phyloP scores from a whole-genome alignment of 2,329 filamentous ascomycete species.

The Elsinoe australis region DNA sequence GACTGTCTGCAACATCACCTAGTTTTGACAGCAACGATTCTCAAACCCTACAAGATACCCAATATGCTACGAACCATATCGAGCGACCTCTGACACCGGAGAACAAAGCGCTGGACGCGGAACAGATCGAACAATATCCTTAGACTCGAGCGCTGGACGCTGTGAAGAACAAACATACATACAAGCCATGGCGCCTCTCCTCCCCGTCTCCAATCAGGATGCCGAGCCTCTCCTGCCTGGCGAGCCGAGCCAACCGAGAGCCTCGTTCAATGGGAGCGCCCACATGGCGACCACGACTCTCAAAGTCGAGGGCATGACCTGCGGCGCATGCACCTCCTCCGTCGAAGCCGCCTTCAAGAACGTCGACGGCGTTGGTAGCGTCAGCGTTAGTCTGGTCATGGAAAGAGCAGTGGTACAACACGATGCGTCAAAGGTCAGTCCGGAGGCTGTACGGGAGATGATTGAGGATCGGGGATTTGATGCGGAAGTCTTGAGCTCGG shows the following conservation, averaged over 20 bases:
- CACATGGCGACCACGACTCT: conserved; percentile 85
- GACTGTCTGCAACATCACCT: not conserved
- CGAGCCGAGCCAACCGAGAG: not conserved
- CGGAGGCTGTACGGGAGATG: conserved; percentile 70
- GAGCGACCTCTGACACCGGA: not conserved
- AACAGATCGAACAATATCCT: not conserved
- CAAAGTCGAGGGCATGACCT: conserved; percentile 77
- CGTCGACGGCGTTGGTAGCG: conserved; percentile 71
- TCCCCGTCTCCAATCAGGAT: conserved; percentile 9
- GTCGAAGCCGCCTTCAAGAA: conserved; percentile 82
- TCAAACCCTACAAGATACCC: not conserved
- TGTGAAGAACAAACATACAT: not conserved
- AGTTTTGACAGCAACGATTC: too few relatives aligned
- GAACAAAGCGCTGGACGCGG: not conserved
- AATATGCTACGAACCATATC: not conserved
- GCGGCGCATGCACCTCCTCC: conserved; percentile 87
- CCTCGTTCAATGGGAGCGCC: conserved; percentile 16
- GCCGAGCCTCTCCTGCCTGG: conserved; percentile 1
- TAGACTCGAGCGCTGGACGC: not conserved
- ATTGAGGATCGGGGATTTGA: conserved; percentile 92
- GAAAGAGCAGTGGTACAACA: conserved; percentile 89
- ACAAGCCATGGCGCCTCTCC: conserved; percentile 11
- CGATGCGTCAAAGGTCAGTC: conserved; percentile 65
- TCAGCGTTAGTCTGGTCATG: conserved; percentile 92
- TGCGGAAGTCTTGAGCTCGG: conserved; percentile 48